A percentile compares a stretch with the other conserved stretches of the same genome.
phyloP scores from a whole-genome alignment of 495 filamentous ascomycete species.

The Daldinia childiae region DNA sequence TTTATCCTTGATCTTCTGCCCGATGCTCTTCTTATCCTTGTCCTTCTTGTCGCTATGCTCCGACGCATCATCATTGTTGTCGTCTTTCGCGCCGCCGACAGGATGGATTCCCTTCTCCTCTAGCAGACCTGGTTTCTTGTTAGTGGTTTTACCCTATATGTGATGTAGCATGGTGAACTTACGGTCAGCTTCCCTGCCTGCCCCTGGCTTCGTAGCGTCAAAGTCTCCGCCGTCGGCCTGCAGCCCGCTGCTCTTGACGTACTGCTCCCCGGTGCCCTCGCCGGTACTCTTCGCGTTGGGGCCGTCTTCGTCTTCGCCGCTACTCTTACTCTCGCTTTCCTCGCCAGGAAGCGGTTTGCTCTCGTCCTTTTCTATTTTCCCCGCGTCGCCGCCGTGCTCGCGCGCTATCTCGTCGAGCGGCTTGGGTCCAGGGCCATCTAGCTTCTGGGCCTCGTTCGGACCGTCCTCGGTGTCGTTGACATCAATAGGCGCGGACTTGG shows the following conservation, averaged over 20 bases:
- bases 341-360: slow-evolving; percentile 3
- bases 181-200: slow-evolving; percentile 72
- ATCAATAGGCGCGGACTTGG: slow-evolving; percentile 40
- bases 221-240: slow-evolving; percentile 66
- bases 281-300: slow-evolving; percentile 51
- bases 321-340: background rate
- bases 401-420: slow-evolving; percentile 53
- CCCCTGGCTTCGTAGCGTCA: slow-evolving; percentile 68
- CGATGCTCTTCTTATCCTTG: slow-evolving; percentile 46
- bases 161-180: slow-evolving; percentile 40
- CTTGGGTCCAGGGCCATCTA: slow-evolving; percentile 56
- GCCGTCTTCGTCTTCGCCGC: slow-evolving; percentile 40
- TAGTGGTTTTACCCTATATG: background rate
- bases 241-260: slow-evolving; percentile 62
- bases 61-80: slow-evolving; percentile 41
- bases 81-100: background rate
- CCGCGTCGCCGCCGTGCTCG: slow-evolving; percentile 56
- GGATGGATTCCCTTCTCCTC: slow-evolving; percentile 54
- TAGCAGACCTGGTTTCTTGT: slow-evolving; percentile 49
- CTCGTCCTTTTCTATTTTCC: slow-evolving; percentile 12
- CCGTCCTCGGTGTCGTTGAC: slow-evolving; percentile 48
- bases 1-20: slow-evolving; percentile 49
- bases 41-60: slow-evolving; percentile 46
- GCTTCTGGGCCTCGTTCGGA: slow-evolving; percentile 43
- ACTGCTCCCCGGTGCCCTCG: slow-evolving; percentile 62